These are phyloP conservation scores for Fusarium sp. DNA, from an alignment of 2,329 filamentous ascomycete species.

Conservation along the genomic window DNA sequence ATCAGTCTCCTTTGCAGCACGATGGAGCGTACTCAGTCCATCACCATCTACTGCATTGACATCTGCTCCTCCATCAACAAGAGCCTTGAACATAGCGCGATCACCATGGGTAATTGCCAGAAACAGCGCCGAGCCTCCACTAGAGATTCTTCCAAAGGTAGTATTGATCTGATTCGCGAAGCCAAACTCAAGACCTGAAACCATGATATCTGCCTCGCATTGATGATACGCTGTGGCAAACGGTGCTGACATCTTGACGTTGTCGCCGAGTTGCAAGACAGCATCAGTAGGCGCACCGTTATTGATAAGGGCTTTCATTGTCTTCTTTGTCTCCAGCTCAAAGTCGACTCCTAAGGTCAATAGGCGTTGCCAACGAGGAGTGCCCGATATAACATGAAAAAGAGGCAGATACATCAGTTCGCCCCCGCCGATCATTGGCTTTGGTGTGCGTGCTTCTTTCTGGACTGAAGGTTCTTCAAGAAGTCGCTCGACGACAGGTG, in stretches of 20 bases:
- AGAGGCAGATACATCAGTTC: constrained; percentile 3
- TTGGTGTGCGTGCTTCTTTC: not conserved
- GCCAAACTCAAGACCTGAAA: not conserved
- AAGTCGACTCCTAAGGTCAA: not conserved
- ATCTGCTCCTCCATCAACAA: not conserved
- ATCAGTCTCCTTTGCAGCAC: constrained; percentile 5
- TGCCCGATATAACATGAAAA: not conserved
- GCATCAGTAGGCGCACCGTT: not conserved
- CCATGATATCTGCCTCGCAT: not conserved
- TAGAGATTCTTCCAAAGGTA: not conserved
- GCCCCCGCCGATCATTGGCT: not conserved
- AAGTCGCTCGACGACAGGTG: not conserved
- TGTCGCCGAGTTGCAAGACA: not conserved
- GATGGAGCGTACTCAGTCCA: not conserved
- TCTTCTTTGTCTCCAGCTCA: constrained; percentile 2
- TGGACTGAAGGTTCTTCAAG: not conserved
- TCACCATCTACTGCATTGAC: not conserved
- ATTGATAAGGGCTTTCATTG: not conserved
- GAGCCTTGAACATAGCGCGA: constrained; percentile 3
- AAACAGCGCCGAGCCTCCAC: not conserved
- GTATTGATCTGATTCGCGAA: not conserved
- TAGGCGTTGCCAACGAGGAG: not conserved
- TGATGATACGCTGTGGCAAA: constrained; percentile 6
- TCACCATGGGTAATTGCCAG: not conserved
- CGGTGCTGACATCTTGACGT: not conserved